A percentile compares a stretch with the other conserved stretches of the same genome.
Evolutionary conservation across 495 filamentous ascomycete species (phyloP).

Genomic region (Copromyces sp.): DNA sequence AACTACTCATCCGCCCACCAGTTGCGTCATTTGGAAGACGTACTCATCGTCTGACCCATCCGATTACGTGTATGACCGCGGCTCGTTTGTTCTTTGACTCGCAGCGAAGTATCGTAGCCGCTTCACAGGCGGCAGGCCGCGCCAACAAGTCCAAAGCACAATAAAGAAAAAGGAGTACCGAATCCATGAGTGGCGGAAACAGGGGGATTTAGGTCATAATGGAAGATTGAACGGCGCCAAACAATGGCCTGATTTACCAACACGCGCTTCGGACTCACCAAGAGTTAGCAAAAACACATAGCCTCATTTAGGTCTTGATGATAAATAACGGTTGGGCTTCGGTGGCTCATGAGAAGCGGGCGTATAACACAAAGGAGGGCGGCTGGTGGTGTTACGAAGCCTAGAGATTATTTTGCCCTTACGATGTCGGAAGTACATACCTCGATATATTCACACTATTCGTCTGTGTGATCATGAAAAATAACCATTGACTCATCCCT

Average conservation of each 20-base stretch:
- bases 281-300: background rate
- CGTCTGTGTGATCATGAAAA: no score
- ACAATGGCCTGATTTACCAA: background rate
- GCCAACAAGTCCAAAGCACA: background rate
- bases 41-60: background rate
- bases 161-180: background rate
- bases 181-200: background rate
- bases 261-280: background rate
- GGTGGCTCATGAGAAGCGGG: background rate
- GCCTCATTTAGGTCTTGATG: background rate
- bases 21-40: background rate
- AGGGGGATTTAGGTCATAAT: background rate
- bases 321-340: background rate
- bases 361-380: background rate
- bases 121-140: background rate
- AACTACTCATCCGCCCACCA: background rate
- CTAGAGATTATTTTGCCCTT: no score
- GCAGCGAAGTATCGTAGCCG: background rate
- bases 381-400: background rate
- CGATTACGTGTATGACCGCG: no score
- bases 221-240: background rate
- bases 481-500: background rate
- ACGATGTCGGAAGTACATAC: no score
- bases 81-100: background rate
- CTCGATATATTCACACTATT: no score